Base-by-base conservation (phyloP, 2,329 filamentous ascomycete species). In the Curvularia spicifera region DNA sequence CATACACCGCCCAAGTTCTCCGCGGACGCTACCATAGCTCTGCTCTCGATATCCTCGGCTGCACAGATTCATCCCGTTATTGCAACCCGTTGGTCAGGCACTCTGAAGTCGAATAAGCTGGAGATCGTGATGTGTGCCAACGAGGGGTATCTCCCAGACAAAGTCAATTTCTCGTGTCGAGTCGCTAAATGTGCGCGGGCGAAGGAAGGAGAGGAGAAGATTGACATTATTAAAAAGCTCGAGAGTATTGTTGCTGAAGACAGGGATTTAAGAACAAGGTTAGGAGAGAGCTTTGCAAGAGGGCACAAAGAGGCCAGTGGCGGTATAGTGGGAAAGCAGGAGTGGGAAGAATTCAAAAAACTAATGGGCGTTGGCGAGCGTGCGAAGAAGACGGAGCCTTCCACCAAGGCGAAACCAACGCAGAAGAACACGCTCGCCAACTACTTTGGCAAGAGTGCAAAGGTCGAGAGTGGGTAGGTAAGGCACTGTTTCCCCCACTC, bases 261-360 rank as follows among this genome's bases (percentile, higher is more conserved):
- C n/a, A 51, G 48, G 3, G 71, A 68, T 12, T 60, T 84, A 40
- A 69, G 78, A 4, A 78, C 83, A 53, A 74, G 86, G 13, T 68
- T 89, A 10, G 87, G 88, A 0, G 83, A 87, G 47, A 86, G 82
- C 26, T 90, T 90, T 67, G 88, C 87, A 0, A 80, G 84, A 51
- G 88, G 88, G 0, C 88, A 90, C 61, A 88, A 87, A 59, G 87
- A 89, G 67, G 88, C 87, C 0, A 88, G 85, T 47, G 88, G 88
- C 1, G 88, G 88, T 0, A 86, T 89, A 45, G 84, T 90, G 0
- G 80, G 81, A 0, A 80, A 75, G 10, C 81, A 79, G 1, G 86
- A 88, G 57, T 90, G 90, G 71, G 87, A 89, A 59, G 87, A 89
- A 68, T 73, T 90, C 13, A 85, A 88, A 79, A 75, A 75, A 4